Base-by-base conservation (phyloP, 495 filamentous ascomycete genomes). In the Neurospora sp. region DNA sequence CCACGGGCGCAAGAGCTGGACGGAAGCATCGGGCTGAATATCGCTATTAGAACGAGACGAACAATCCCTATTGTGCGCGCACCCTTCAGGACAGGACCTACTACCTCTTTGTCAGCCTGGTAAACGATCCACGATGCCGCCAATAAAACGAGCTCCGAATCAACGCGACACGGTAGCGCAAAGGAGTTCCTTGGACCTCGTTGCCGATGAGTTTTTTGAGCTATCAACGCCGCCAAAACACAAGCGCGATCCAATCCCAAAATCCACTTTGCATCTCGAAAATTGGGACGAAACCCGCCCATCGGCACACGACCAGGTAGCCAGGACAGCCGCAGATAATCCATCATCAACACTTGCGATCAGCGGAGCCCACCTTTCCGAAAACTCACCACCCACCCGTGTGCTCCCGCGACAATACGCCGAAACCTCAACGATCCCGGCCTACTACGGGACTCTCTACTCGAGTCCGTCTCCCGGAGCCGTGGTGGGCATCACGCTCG, bases 401-500 rank as follows among this genome's bases (percentile, higher is more conserved):
- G 40, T 40, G 12, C 44, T 47, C 12, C 42, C 41, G 16, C 71
- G 20, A 35, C 59, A 69, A 8, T 68, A 44, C 65, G 69, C 38
- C 14, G 40, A 69, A 6, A 76, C 75, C n/a, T 70, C 75, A 39
- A 82, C 82, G 8, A 82, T 97, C 75, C 92, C 93, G 6, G 83
- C 89, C 47, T 87, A 86, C 72, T 97, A 97, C 86, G 86, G 87
- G 38, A 81, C 85, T 69, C 83, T 89, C 22, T 78, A 88, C 77
- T 76, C 79, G 69, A 86, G 90, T 12, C 92, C 91, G 0, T 31
- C 83, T 5, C 86, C 94, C 0, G 94, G 93, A 42, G 87, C 89
- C 22, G 87, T 97, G n/a, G 93, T 86, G 16, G 94, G 93, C 73
- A 95, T 96, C 70, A 89, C 93, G 35, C 87, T 97, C 40, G 94